Evolutionary conservation across 2,329 filamentous ascomycete genomes (phyloP).

Genomic region (Ophiostoma novo-ulmi): DNA sequence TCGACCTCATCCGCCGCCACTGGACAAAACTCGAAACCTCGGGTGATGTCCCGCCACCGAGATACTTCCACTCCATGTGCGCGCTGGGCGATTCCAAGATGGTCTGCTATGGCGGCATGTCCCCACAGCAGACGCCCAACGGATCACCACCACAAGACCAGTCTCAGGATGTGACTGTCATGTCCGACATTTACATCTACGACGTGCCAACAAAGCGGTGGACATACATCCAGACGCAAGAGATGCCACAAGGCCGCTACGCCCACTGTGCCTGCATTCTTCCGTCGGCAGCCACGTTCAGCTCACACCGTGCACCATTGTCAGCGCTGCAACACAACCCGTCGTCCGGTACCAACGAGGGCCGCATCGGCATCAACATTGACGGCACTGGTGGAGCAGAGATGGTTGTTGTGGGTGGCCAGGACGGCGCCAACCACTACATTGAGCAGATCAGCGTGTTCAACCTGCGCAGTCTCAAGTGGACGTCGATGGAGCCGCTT

Average conservation of each 20-base stretch:
- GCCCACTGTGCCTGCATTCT: constrained; percentile 93
- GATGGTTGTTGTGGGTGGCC: constrained; percentile 94
- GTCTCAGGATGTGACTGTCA: constrained; percentile 85
- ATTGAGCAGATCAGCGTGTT: constrained; percentile 99
- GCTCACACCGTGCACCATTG: constrained; percentile 74
- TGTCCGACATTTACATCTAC: constrained; percentile 97
- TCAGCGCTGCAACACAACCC: constrained; percentile 89
- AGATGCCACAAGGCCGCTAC: constrained; percentile 88
- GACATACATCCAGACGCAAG: constrained; percentile 75
- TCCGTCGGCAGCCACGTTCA: constrained; percentile 80
- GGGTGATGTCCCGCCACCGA: constrained; percentile 81
- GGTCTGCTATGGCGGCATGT: constrained; percentile 98
- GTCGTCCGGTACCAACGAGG: constrained; percentile 75
- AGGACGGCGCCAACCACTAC: constrained; percentile 97
- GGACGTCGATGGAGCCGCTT: constrained; percentile 82
- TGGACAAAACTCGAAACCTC: constrained; percentile 85
- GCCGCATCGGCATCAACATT: constrained; percentile 78
- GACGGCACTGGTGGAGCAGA: constrained; percentile 90
- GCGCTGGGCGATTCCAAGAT: constrained; percentile 89
- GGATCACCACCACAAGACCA: constrained; percentile 51
- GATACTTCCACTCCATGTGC: constrained; percentile 97
- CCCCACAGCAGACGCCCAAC: constrained; percentile 58
- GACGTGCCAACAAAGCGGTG: constrained; percentile 77
- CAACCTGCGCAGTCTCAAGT: constrained; percentile 89
- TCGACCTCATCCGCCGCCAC: constrained; percentile 84